These are phyloP conservation scores for Vigna mungo DNA, from an alignment of 306 rosid genomes.

Conservation along the genomic window DNA sequence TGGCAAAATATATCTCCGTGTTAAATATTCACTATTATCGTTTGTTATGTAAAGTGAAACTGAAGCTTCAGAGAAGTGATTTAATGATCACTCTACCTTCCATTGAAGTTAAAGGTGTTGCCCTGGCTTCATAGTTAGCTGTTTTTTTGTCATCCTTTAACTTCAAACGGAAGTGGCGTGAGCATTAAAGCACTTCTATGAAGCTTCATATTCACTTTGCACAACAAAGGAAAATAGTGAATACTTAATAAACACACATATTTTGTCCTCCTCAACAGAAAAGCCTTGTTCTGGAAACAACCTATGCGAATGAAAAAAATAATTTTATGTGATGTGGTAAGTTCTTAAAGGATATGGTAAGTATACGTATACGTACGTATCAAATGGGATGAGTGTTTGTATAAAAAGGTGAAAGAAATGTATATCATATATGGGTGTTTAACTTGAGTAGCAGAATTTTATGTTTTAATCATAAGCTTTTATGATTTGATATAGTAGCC, in stretches of 20 bases:
- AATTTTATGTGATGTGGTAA: too few species aligned
- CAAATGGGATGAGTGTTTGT: not conserved
- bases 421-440: not conserved
- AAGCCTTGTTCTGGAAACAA: conserved; percentile 56
- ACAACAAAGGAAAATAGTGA: conserved; percentile 53
- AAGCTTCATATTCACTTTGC: conserved; percentile 24
- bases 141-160: not conserved
- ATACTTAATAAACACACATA: conserved; percentile 65
- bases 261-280: conserved; percentile 59
- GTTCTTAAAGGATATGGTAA: too few species aligned
- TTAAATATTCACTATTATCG: conserved; percentile 68
- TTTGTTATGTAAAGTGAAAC: conserved; percentile 39
- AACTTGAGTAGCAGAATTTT: not conserved
- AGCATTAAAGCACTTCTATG: not conserved
- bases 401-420: not conserved
- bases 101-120: not conserved
- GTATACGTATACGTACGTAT: not conserved
- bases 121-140: not conserved
- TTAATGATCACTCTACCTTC: not conserved
- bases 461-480: not conserved
- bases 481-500: too few species aligned
- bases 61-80: conserved; percentile 16
- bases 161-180: not conserved
- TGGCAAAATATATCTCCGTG: conserved; percentile 68
- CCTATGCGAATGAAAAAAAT: too few species aligned